Evolutionary conservation across 179 eudicot species (phyloP).

Genomic region (Heliamphora pulchella): DNA sequence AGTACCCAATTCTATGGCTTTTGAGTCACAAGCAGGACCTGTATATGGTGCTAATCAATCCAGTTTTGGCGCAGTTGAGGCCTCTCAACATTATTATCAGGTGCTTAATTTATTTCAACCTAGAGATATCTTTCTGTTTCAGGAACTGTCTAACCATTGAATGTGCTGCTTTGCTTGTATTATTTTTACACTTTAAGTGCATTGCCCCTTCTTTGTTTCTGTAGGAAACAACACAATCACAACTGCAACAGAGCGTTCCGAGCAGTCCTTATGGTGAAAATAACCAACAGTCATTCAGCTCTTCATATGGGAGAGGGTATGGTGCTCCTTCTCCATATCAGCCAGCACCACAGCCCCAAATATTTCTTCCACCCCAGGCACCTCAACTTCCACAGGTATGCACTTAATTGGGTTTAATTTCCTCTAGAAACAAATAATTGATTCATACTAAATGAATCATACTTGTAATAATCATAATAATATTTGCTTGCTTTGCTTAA

Average conservation of each 20-base stretch:
- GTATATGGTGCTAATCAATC: conserved; percentile 37
- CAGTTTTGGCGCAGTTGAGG: conserved; percentile 31
- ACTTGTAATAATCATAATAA: not conserved
- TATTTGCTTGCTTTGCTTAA: conserved; percentile 8
- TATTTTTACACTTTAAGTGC: not conserved
- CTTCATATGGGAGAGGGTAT: conserved; percentile 41
- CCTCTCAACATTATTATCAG: conserved; percentile 54
- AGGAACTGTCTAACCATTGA: not conserved
- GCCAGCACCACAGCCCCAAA: conserved; percentile 41
- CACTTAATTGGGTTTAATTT: not conserved
- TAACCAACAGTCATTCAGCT: conserved; percentile 36
- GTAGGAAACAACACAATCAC: conserved; percentile 43
- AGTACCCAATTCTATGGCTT: conserved; percentile 28
- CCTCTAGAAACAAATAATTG: not conserved
- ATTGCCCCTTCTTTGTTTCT: not conserved
- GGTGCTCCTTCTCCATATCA: conserved; percentile 46
- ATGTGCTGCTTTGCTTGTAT: conserved; percentile 5
- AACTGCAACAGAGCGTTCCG: conserved; percentile 42
- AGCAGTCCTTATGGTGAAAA: conserved; percentile 44
- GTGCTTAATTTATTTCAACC: conserved; percentile 23
- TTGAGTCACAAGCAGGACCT: conserved; percentile 36
- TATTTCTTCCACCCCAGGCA: conserved; percentile 65
- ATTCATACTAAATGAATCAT: not conserved
- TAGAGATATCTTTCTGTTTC: conserved; percentile 1
- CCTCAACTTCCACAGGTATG: conserved; percentile 53